Conservation (phyloP, 2,329 filamentous ascomycete species). For the Aspergillus ibericus region DNA sequence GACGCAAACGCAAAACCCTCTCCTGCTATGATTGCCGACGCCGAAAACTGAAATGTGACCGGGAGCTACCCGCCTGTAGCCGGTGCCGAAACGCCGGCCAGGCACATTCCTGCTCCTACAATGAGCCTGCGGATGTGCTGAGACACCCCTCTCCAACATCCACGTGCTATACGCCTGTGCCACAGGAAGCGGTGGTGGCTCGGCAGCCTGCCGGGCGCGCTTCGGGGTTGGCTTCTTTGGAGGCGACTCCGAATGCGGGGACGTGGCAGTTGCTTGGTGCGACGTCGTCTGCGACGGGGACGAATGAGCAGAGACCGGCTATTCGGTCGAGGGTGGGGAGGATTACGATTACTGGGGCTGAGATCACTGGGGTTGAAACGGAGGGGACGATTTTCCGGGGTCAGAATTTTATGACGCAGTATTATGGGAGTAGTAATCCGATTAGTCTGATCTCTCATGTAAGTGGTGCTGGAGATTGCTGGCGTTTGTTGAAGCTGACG, state of each 20-base stretch:
- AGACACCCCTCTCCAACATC: too few relatives aligned
- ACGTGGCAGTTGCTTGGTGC: neutral
- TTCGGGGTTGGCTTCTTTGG: neutral
- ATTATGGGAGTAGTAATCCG: conserved; percentile 25
- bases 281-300: neutral
- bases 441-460: conserved; percentile 23
- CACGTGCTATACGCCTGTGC: too few relatives aligned
- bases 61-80: conserved; percentile 16
- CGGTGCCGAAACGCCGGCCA: conserved; percentile 17
- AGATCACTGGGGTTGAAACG: neutral
- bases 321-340: conserved; percentile 10
- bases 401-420: conserved; percentile 23
- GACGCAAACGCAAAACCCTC: neutral
- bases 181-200: neutral
- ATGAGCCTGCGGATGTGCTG: neutral
- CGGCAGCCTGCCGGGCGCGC: neutral
- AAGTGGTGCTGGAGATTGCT: neutral
- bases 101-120: conserved; percentile 2
- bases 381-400: conserved; percentile 23
- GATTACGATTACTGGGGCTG: neutral
- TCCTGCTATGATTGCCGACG: neutral
- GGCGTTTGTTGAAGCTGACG: neutral
- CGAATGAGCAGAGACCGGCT: conserved; percentile 11
- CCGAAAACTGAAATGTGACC: conserved; percentile 16
- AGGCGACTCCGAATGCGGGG: neutral